Base-by-base conservation (phyloP, 1,139 yeast species). In the Saccharomyces hybrid region DNA sequence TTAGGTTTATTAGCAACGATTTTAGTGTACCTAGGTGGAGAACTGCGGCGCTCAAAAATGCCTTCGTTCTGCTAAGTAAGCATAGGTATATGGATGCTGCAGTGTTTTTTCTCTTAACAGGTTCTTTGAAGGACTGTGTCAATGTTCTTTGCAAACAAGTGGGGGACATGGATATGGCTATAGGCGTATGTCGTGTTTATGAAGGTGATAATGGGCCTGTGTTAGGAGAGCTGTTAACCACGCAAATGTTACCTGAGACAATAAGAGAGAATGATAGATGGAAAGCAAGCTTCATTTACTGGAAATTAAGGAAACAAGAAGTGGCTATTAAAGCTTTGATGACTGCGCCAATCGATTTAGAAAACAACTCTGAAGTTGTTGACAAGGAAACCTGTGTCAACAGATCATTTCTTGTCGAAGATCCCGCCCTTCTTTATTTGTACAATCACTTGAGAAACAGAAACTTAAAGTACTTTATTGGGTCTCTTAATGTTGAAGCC, bases 11-110 rank as follows among this genome's bases (percentile, higher is more conserved):
- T 63, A 75, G 77, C 21, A 86, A 91, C 66, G 95, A 95, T 67
- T 93, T 91, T 65, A 73, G 73, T 1, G 80, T 82, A 54, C 76
- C 79, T 9, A 75, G 96, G 52, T 91, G 97, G 96, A 79, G 76
- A 61, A 79, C 88, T 0, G 96, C 97, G 0, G 97, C 99, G 0
- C 72, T 82, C 64, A 93, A 93, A 65, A 93, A 93, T 71, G 99
- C 99, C 0, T 93, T 82, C 74, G 98, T 90, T 0, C 73, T 93
- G 48, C 71, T 93, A 58, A 90, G 98, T 55, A 88, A 89, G 65
- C 99, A 90, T 68, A 75, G 98, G 48, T 88, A 79, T 65, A 72
- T 80, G 65, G 95, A 91, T 70, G 95, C 98, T 0, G 97, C 98
- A 0, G 84, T 86, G 34, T 91, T 93, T 68, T 93, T 93, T 70